phyloP scores from a whole-genome alignment of 495 filamentous ascomycete genomes.

The Penicillium manginii region DNA sequence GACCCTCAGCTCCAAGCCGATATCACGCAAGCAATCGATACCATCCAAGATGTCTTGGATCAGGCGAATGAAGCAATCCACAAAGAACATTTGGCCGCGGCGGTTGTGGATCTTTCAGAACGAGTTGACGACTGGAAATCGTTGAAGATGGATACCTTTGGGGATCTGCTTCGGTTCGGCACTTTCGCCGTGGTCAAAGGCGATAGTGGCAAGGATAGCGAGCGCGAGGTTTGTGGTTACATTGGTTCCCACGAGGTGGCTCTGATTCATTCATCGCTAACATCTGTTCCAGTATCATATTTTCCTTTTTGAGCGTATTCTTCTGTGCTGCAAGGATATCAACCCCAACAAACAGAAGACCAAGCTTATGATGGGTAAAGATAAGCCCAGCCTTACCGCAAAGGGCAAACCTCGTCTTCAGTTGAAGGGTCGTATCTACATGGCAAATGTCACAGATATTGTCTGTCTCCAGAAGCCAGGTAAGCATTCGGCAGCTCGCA shows the following conservation, averaged over 20 bases:
- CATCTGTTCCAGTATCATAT: conserved; percentile 78
- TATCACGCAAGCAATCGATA: conserved; percentile 70
- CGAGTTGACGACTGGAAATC: conserved; percentile 99
- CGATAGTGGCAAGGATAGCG: conserved; percentile 72
- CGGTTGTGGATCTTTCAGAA: conserved; percentile 75
- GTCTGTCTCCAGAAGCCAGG: conserved; percentile 81
- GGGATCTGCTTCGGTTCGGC: conserved; percentile 86
- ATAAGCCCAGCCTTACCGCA: conserved; percentile 69
- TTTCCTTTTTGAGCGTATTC: conserved; percentile 92
- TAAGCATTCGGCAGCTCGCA: conserved; percentile 42
- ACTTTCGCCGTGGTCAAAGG: conserved; percentile 92
- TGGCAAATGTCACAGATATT: conserved; percentile 98
- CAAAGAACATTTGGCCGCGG: conserved; percentile 77
- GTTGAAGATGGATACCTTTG: conserved; percentile 86
- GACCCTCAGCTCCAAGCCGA: conserved; percentile 70
- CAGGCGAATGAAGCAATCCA: conserved; percentile 89
- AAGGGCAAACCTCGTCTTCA: conserved; percentile 83
- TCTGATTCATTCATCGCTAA: conserved; percentile 4
- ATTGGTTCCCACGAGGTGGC: not conserved
- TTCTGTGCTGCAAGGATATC: conserved; percentile 96
- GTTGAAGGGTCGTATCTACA: conserved; percentile 96
- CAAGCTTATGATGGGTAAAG: conserved; percentile 65
- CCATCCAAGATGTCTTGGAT: conserved; percentile 74
- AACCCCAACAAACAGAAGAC: conserved; percentile 83
- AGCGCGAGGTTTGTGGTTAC: conserved; percentile 68